A percentile compares a stretch with the other conserved stretches of the same genome.
phyloP scores from a whole-genome alignment of 257 asterid genomes.

The Solanum chaucha region DNA sequence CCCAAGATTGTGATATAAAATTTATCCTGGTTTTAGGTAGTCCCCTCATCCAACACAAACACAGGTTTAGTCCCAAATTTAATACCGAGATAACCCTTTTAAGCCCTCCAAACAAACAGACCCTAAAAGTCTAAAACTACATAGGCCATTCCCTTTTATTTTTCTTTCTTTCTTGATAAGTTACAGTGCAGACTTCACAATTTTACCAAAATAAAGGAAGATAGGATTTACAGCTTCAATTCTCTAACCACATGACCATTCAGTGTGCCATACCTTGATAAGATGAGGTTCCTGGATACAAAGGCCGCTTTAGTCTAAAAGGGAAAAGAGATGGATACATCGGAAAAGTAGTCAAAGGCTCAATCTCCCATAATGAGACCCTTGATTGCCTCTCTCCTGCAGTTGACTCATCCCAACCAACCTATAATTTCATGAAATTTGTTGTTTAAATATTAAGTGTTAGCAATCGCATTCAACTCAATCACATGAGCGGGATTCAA shows the following conservation, averaged over 20 bases:
- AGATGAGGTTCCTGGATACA: slow-evolving; percentile 93
- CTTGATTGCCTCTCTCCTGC: slow-evolving; percentile 98
- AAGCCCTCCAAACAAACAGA: background rate
- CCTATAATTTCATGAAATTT: slow-evolving; percentile 30
- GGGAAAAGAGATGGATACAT: slow-evolving; percentile 92
- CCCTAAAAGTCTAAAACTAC: background rate
- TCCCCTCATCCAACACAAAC: background rate
- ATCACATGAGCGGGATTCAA: background rate
- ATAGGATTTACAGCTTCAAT: background rate
- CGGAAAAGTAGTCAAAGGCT: slow-evolving; percentile 95
- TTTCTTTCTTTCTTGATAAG: background rate
- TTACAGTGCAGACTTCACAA: background rate
- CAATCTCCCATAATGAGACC: slow-evolving; percentile 94
- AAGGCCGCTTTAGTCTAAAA: slow-evolving; percentile 84
- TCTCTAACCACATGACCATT: background rate
- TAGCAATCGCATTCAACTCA: background rate
- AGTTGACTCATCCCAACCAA: slow-evolving; percentile 98
- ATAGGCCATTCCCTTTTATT: background rate
- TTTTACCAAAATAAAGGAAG: background rate
- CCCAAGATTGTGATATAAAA: background rate
- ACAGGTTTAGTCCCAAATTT: background rate
- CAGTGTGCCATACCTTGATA: slow-evolving; percentile 53
- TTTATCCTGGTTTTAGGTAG: background rate
- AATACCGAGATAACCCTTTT: background rate
- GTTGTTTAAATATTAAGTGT: background rate